Base-by-base conservation (phyloP, 2,329 filamentous ascomycete genomes). In the Zalaria obscura region DNA sequence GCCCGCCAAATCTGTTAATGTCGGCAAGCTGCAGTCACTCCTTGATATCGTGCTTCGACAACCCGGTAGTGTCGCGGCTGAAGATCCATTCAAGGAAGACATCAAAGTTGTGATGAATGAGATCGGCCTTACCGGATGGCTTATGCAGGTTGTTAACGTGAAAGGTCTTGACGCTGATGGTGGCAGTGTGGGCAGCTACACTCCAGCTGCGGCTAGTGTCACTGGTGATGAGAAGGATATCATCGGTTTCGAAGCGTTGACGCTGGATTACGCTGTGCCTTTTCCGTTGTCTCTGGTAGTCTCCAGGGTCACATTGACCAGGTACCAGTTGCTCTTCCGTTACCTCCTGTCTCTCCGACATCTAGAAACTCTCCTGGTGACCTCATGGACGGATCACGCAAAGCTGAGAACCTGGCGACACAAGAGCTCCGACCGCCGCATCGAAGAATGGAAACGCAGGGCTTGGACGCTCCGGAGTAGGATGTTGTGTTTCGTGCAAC, bases 101-200 rank as follows among this genome's bases (percentile, higher is more conserved):
- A 85, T 98, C 60, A 93, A 93, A 61, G 86, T 98, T 25, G 81
- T 88, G 54, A 95, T 96, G 83, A 95, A 95, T 58, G 87, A 94
- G 52, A 80, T 89, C 33, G 85, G 86, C 4, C 75, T 98, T 36
- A 93, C 87, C 8, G 93, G 93, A 55, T 93, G 87, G 66, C 69
- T 98, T 45, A 93, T 95, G 73, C 81, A 89, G 40, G 89, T 98
- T 40, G 89, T 98, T 48, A 95, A 88, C 55, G 93, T 96, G 49
- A 93, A 87, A 3, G 91, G 91, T 36, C 84, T 96, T 46, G 89
- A 96, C 52, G 72, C 73, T 3, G 68, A 75, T 35, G 69, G 70
- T 1, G 57, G 55, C 10, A 53, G 51, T 27, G 67, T 69, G 2
- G 64, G 75, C 29, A 76, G 77, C 27, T 77, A 93, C 53, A 81